A percentile compares a stretch with the other conserved stretches of the same genome.
Conservation (phyloP, 176 grass and related monocot species). For the Hyparrhenia diplandra region DNA sequence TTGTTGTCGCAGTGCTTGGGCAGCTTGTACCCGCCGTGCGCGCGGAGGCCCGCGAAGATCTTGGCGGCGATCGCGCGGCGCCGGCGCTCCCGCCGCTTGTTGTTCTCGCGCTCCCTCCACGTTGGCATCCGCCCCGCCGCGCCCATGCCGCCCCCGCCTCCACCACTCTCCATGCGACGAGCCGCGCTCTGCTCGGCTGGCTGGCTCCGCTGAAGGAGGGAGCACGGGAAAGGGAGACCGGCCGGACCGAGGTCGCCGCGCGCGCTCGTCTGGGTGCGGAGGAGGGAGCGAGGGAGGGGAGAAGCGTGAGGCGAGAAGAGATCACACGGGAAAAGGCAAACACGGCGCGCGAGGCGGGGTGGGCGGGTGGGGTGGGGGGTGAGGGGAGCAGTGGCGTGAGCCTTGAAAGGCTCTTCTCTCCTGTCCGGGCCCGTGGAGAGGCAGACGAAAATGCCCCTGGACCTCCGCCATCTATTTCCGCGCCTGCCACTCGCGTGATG, state of each 20-base stretch:
- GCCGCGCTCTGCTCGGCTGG: neutral
- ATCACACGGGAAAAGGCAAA: slow-evolving; percentile 16
- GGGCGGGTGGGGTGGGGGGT: neutral
- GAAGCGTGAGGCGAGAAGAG: slow-evolving; percentile 20
- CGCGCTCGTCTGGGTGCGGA: neutral
- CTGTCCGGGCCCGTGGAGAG: neutral
- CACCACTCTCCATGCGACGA: slow-evolving; percentile 20
- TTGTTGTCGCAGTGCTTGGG: slow-evolving; percentile 95
- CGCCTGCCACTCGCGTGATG: neutral
- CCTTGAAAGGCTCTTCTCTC: slow-evolving; percentile 21
- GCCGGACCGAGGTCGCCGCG: neutral
- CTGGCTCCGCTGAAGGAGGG: too few species aligned
- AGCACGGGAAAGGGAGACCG: neutral
- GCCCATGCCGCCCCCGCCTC: slow-evolving; percentile 6
- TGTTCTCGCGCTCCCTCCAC: slow-evolving; percentile 97
- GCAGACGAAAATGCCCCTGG: neutral
- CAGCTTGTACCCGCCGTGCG: slow-evolving; percentile 87
- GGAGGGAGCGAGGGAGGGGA: neutral
- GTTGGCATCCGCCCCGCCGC: slow-evolving; percentile 70
- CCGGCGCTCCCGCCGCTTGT: slow-evolving; percentile 80
- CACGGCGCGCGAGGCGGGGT: neutral
- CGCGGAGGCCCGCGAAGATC: slow-evolving; percentile 82
- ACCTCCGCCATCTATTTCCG: neutral
- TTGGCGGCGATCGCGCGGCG: slow-evolving; percentile 91
- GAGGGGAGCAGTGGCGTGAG: slow-evolving; percentile 29